Conservation (phyloP, 768 basidiomycete genomes). For the Phanerodontia chrysosporium region DNA sequence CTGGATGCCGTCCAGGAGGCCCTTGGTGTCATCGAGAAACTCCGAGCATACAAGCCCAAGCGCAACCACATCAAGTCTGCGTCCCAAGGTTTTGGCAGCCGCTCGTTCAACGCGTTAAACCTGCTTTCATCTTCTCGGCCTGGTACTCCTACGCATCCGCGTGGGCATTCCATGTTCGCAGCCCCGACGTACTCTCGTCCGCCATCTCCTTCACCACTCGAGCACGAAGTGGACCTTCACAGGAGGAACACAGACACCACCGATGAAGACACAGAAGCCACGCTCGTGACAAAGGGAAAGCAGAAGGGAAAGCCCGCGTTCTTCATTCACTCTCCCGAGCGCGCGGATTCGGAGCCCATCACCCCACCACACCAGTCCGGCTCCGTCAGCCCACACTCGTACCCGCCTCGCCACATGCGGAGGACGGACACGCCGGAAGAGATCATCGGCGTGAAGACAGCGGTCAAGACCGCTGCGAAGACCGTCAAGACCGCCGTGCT, state of each 20-base stretch:
- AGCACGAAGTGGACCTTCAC: neutral
- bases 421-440: slow-evolving; percentile 36
- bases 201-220: slow-evolving; percentile 11
- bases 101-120: slow-evolving; percentile 13
- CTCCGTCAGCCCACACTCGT: slow-evolving; percentile 29
- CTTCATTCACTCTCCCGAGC: slow-evolving; percentile 2
- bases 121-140: slow-evolving; percentile 24
- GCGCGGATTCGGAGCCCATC: slow-evolving; percentile 15
- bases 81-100: slow-evolving; percentile 10
- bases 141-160: slow-evolving; percentile 28
- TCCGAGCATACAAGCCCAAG: slow-evolving; percentile 62
- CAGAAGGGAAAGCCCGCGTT: slow-evolving; percentile 23
- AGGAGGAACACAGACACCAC: slow-evolving; percentile 8
- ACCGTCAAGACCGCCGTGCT: slow-evolving; percentile 64
- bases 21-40: slow-evolving; percentile 58
- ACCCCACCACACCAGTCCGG: neutral
- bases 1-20: slow-evolving; percentile 51
- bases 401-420: slow-evolving; percentile 32
- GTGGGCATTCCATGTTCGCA: slow-evolving; percentile 21
- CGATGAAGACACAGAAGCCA: slow-evolving; percentile 26
- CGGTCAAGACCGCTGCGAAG: slow-evolving; percentile 49
- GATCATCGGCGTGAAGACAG: slow-evolving; percentile 28
- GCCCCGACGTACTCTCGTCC: slow-evolving; percentile 24
- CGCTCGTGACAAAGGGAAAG: slow-evolving; percentile 24
- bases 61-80: slow-evolving; percentile 25